phyloP scores from a whole-genome alignment of 345 rosid genomes.

The Gossypium australe region DNA sequence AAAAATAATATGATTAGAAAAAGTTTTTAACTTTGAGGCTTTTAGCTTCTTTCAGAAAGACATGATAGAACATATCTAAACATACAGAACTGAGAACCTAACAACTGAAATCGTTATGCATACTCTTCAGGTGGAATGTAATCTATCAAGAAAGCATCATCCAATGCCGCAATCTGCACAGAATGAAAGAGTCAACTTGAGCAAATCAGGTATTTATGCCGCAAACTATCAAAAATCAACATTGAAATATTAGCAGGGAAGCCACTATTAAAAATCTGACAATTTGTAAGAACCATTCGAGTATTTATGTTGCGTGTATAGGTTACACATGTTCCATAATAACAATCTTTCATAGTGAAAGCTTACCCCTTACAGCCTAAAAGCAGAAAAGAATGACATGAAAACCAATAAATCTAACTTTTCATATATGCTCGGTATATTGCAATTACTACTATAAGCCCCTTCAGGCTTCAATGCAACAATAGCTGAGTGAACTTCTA shows the following conservation, averaged over 20 bases:
- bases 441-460: not conserved
- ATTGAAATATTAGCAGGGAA: not conserved
- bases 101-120: conserved; percentile 11
- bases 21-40: not conserved
- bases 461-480: not conserved
- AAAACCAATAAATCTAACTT: not conserved
- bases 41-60: not conserved
- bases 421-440: not conserved
- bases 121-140: conserved; percentile 33
- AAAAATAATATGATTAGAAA: not conserved
- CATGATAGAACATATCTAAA: not conserved
- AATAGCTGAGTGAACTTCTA: not conserved
- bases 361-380: not conserved
- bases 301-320: not conserved
- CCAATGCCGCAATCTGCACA: conserved; percentile 20
- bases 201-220: not conserved
- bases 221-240: no score
- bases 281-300: not conserved
- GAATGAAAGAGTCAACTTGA: conserved; percentile 22
- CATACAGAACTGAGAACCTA: not conserved
- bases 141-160: conserved; percentile 21
- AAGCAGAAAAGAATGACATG: not conserved
- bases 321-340: not conserved
- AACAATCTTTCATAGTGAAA: not conserved
- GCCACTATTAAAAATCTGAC: not conserved